Conservation (phyloP, 768 basidiomycete genomes). For the Pulveroboletus sp. region DNA sequence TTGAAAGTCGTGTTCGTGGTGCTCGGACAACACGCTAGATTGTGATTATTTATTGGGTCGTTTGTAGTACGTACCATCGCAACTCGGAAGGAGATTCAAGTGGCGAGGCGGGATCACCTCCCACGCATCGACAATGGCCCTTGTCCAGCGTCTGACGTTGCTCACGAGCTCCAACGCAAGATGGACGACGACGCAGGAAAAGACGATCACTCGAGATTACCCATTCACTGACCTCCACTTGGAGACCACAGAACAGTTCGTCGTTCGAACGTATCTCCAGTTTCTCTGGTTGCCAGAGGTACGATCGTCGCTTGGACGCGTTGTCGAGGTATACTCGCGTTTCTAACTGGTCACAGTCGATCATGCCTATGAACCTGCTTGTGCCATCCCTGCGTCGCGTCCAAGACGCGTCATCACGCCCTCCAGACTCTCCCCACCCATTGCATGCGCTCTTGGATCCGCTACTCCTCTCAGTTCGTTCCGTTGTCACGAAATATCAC, state of each 20-base stretch:
- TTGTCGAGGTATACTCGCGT: background rate
- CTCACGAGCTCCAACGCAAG: background rate
- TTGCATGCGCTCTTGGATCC: slow-evolving; percentile 58
- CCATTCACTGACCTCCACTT: slow-evolving; percentile 43
- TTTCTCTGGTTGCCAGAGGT: slow-evolving; percentile 80
- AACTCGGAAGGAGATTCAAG: no score
- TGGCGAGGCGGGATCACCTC: background rate
- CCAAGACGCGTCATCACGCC: slow-evolving; percentile 26
- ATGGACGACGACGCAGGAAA: slow-evolving; percentile 45
- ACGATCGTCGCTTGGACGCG: slow-evolving; percentile 1
- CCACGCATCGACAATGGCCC: slow-evolving; percentile 11
- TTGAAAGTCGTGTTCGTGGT: background rate
- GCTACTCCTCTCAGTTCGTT: slow-evolving; percentile 55
- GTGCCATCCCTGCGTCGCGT: slow-evolving; percentile 40
- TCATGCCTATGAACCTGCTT: slow-evolving; percentile 61
- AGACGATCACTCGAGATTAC: slow-evolving; percentile 49
- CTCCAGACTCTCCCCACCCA: slow-evolving; percentile 40
- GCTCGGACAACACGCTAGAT: no score
- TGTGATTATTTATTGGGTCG: background rate
- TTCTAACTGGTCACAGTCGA: slow-evolving; percentile 45
- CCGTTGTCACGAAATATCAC: slow-evolving; percentile 57
- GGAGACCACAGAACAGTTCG: slow-evolving; percentile 52
- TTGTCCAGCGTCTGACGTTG: slow-evolving; percentile 13
- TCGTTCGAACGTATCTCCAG: slow-evolving; percentile 64
- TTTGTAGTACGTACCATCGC: background rate